These are phyloP conservation scores for Alternaria tenuissima DNA, from an alignment of 2,329 filamentous ascomycete species.

Conservation along the genomic window DNA sequence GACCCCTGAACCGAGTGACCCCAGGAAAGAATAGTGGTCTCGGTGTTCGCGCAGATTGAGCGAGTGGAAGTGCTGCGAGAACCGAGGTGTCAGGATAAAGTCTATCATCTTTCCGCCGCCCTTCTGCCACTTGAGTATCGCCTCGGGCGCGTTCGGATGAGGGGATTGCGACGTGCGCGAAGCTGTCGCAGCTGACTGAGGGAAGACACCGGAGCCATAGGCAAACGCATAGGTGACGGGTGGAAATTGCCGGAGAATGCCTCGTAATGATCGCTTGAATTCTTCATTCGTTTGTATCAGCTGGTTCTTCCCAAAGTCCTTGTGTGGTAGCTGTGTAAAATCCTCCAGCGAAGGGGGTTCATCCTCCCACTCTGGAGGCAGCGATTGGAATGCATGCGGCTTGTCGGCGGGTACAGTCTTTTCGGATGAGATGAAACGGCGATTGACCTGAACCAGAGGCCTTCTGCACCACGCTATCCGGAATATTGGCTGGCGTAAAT, in stretches of 20 bases:
- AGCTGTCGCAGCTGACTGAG: slow-evolving; percentile 68
- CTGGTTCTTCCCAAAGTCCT: slow-evolving; percentile 91
- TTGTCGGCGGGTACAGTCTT: slow-evolving; percentile 28
- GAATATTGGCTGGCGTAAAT: slow-evolving; percentile 40
- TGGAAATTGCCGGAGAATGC: slow-evolving; percentile 91
- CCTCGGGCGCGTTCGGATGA: slow-evolving; percentile 82
- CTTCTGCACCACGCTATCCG: slow-evolving; percentile 40
- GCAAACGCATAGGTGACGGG: slow-evolving; percentile 97
- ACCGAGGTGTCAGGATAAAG: slow-evolving; percentile 95
- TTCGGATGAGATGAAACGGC: slow-evolving; percentile 39
- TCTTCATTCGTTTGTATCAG: slow-evolving; percentile 93
- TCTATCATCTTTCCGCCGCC: slow-evolving; percentile 96
- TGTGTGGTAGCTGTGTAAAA: slow-evolving; percentile 78
- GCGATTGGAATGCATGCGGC: slow-evolving; percentile 36
- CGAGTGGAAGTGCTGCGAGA: slow-evolving; percentile 96
- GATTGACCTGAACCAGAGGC: slow-evolving; percentile 32
- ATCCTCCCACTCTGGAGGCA: slow-evolving; percentile 75
- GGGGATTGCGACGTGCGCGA: slow-evolving; percentile 67
- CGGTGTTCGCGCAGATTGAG: slow-evolving; percentile 89
- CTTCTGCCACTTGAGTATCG: slow-evolving; percentile 84
- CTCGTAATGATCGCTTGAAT: slow-evolving; percentile 87
- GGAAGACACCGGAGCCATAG: slow-evolving; percentile 96
- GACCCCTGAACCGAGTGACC: slow-evolving; percentile 81
- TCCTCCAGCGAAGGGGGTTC: slow-evolving; percentile 74
- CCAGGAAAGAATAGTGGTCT: slow-evolving; percentile 89